Base-by-base conservation (phyloP, 2,329 filamentous ascomycete species). In the Nemania sp. region DNA sequence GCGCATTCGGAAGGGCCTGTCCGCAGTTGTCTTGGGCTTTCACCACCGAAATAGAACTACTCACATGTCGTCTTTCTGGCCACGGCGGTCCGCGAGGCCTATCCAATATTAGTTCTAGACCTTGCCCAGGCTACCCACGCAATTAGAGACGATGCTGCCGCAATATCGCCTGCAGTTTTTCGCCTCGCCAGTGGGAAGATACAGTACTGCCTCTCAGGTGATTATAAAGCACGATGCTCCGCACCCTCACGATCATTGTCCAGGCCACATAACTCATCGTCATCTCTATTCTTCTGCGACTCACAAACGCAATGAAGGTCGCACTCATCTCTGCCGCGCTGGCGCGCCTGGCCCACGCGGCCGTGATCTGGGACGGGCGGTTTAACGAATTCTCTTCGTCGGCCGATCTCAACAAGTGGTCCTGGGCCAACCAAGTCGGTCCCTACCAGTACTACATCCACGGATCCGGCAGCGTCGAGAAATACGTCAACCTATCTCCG, bases 391-490 rank as follows among this genome's bases (percentile, higher is more conserved):
- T 82, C 55, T 72, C 70, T 17, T 72, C 76, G 15, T 75, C 74
- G 45, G 64, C 76, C 2, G 80, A 82, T 64, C 70, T 85, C 15
- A 73, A 77, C 63, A 77, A 79, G 49, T 85, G 82, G 83, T 83
- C 80, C 1, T 87, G 81, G 80, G 76, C 75, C 4, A 85, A 84
- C 66, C 78, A 85, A 70, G 59, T 61, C 40, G 81, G 81, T 1
- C 80, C 83, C 0, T 90, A 88, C 72, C 86, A 90, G 70, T 90
- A 87, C 76, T 90, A 90, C 74, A 89, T 89, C 67, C 87, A 90
- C 73, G 88, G 87, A 30, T 73, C 74, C 5, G 79, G 76, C 7
- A 46, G 72, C 0, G 77, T 83, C 7, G 76, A 76, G 19, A 73
- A 80, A 63, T 89, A 89, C 70, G 77, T 89, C 61, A 83, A 82